Base-by-base conservation (phyloP, 169 alveolate species). In the Plasmodium sp. region DNA sequence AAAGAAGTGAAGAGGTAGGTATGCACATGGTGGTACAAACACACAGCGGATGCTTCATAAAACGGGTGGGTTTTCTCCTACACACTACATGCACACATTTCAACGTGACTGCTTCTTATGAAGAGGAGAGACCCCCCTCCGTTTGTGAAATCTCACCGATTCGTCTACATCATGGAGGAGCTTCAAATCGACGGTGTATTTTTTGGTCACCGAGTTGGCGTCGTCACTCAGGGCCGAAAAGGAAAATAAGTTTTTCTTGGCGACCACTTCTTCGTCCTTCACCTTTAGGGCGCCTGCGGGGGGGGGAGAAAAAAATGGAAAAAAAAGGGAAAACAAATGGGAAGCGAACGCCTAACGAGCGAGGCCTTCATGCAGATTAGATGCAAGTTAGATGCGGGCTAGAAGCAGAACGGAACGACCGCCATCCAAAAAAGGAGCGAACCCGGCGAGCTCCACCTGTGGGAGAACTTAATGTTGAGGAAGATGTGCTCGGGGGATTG, bases 361-460 rank as follows among this genome's bases (percentile, higher is more conserved):
- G 45, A 7, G 45, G 1, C 10, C 1, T 39, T 5, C 45, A 39
- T 39, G 5, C 45, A 39, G 45, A 39, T 39, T 39, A 5, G 45
- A 39, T 39, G 45, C 45, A 39, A 7, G 45, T 3, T 3, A 2
- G 45, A 48, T 48, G 58, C n/a, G 0, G 4, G 58, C 12, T 48
- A 2, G n/a, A 39, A 5, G 45, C 45, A 7, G 45, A 48, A 10
- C 3, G n/a, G 58, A 48, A 48, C 10, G 1, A n/a, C n/a, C 0
- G 58, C n/a, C n/a, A n/a, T 5, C 41, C 43, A 16, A n/a, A 84
- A 41, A 84, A 18, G 5, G 58, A 45, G 5, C 95, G 39, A 72
- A 90, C 98, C 99, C 6, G 99, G 99, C 27, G 99, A 97, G 96
- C 98, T 99, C 98, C 98, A 97, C 84, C 99, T 96, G 71, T 98